Percentiles rank a stretch among this genome's conserved stretches.
Evolutionary conservation across 495 filamentous ascomycete genomes (phyloP).

Genomic region (Tetracladium setigerum): DNA sequence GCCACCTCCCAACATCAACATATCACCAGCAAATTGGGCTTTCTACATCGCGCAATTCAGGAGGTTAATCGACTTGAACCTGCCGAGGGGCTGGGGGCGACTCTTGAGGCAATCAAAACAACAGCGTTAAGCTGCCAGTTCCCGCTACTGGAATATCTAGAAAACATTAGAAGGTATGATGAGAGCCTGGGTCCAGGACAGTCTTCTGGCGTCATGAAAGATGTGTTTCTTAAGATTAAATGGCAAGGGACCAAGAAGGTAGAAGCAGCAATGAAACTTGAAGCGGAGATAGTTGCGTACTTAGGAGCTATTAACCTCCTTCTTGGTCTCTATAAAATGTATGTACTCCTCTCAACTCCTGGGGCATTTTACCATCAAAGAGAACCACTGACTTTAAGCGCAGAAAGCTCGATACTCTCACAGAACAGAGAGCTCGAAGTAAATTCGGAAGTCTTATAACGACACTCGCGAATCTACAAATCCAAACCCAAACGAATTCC

Average conservation of each 20-base stretch:
- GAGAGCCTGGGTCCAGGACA: too few species aligned
- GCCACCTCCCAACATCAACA: background rate
- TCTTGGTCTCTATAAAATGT: constrained; percentile 4
- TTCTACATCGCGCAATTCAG: background rate
- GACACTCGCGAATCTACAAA: background rate
- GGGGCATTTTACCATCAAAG: too few species aligned
- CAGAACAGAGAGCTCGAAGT: background rate
- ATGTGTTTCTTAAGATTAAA: background rate
- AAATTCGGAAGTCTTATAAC: background rate
- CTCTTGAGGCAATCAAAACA: background rate
- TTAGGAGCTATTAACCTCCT: constrained; percentile 1
- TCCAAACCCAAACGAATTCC: background rate
- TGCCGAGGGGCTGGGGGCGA: background rate
- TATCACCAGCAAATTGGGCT: background rate
- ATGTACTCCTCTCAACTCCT: background rate
- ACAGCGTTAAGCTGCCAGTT: background rate
- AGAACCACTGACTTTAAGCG: too few species aligned
- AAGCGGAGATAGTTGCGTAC: background rate
- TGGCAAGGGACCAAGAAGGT: background rate
- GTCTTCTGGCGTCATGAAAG: background rate
- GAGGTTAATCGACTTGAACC: background rate
- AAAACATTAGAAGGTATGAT: background rate
- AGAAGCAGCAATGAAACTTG: background rate
- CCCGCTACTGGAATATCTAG: background rate
- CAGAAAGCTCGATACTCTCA: background rate